These are phyloP conservation scores for Collariella sp. DNA, from an alignment of 495 filamentous ascomycete species.

Conservation along the genomic window DNA sequence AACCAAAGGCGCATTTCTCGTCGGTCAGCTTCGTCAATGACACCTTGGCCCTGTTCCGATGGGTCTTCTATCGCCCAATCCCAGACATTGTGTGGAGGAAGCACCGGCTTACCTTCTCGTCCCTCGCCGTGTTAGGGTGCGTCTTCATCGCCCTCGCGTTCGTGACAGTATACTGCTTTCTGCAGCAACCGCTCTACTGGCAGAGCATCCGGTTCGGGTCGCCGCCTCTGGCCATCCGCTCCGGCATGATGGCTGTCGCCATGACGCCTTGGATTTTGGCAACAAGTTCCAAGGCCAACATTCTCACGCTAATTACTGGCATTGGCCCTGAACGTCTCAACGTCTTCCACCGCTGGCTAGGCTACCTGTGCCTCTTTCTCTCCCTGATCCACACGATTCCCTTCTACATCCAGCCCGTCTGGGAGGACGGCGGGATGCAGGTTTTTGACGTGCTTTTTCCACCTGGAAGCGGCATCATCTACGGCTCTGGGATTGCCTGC, in stretches of 20 bases:
- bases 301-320: conserved; percentile 77
- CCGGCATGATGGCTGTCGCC: conserved; percentile 88
- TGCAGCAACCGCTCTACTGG: conserved; percentile 80
- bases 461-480: conserved; percentile 55
- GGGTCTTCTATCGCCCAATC: conserved; percentile 77
- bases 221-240: conserved; percentile 78
- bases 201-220: conserved; percentile 75
- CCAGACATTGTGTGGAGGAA: conserved; percentile 56
- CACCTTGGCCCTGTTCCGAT: conserved; percentile 65
- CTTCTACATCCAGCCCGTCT: conserved; percentile 82
- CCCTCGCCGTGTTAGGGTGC: conserved; percentile 57
- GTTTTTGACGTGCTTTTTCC: conserved; percentile 60
- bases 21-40: conserved; percentile 65
- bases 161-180: conserved; percentile 68
- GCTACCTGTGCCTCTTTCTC: conserved; percentile 79
- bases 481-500: conserved; percentile 84
- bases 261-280: conserved; percentile 93
- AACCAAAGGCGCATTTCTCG: conserved; percentile 59
- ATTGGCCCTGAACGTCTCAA: conserved; percentile 90
- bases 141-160: conserved; percentile 59
- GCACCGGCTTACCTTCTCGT: conserved; percentile 63
- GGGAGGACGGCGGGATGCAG: conserved; percentile 61
- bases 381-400: conserved; percentile 76
- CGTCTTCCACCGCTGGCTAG: conserved; percentile 86
- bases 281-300: conserved; percentile 82